Base-by-base conservation (phyloP, 75 land plant species). In the Pinus albicaulis region DNA sequence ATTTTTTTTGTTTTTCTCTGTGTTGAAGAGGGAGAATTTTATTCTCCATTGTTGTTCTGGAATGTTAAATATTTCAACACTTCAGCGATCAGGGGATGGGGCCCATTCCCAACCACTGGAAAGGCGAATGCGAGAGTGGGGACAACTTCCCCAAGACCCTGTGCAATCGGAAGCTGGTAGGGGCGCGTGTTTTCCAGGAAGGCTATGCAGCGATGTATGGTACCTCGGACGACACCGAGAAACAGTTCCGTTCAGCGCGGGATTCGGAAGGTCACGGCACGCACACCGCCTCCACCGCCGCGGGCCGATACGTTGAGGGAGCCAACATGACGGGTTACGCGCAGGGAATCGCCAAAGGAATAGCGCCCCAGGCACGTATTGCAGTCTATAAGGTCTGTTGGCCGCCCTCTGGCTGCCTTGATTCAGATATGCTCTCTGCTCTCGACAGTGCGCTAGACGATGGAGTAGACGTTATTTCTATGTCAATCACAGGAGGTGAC, bases 341-440 rank as follows among this genome's bases (percentile, higher is more conserved):
- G 0, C 31, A 2, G 31, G 31, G 31, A 31, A 31, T 31, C 22
- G 93, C 99, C 3, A 68, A 84, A 12, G 97, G 99, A 7, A 91
- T 96, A 86, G 99, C 99, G 2, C 82, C 88, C 7, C 84, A 85
- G 31, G 97, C 98, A 0, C 74, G 99, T 26, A 60, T 96, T 16
- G 99, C 99, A 0, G 92, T 77, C 1, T 96, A 96, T 82, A 96
- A 96, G 79, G 92, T 96, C 57, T 96, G 99, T 82, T 96, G 99
- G 99, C n/a, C n/a, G n/a, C n/a, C n/a, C 70, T 68, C 75, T 4
- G 95, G 95, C 10, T 96, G 99, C 77, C 92, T 80, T 81, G 95
- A 93, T 57, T 96, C 99, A 55, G 97, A 96, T 78, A 93, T 96
- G 31, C 89, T 96, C 20, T 89, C 98, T 12, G 99, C 92, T 7